Evolutionary conservation across 495 filamentous ascomycete genomes (phyloP).

Genomic region (Xylaria scruposa): DNA sequence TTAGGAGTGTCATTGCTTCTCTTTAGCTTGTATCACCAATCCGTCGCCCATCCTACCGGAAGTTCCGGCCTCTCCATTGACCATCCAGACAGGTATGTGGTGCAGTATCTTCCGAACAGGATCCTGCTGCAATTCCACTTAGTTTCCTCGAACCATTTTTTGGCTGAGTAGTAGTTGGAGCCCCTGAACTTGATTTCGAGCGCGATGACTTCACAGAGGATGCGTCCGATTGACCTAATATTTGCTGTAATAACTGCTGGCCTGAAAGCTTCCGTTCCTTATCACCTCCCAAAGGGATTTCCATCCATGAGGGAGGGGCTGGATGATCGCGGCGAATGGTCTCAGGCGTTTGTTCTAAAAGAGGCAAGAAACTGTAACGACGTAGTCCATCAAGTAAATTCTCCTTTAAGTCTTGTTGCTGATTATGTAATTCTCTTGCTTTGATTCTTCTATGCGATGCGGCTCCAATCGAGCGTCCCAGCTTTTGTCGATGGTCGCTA

Average conservation of each 20-base stretch:
- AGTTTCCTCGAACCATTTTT: not conserved
- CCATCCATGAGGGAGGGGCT: not conserved
- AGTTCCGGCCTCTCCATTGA: conserved; percentile 1
- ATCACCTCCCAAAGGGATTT: not conserved
- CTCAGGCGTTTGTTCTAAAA: conserved; percentile 16
- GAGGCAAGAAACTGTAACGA: conserved; percentile 20
- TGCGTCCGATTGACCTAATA: conserved; percentile 6
- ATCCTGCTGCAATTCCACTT: not conserved
- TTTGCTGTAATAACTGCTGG: conserved; percentile 17
- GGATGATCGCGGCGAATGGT: not conserved
- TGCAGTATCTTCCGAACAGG: conserved; percentile 16
- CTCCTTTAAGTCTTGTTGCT: not conserved
- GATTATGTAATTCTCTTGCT: not conserved
- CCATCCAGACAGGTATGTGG: conserved; percentile 21
- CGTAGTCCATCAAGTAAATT: conserved; percentile 1
- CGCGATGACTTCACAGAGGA: not conserved
- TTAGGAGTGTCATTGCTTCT: not conserved
- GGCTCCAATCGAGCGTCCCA: conserved; percentile 11
- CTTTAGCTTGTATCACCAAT: not conserved
- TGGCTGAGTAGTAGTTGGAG: not conserved
- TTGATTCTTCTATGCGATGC: conserved; percentile 19
- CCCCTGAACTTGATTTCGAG: conserved; percentile 1
- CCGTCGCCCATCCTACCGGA: not conserved
- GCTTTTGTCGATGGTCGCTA: not conserved
- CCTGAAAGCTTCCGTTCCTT: not conserved